These are phyloP conservation scores for Chlorella sp. DNA, from an alignment of 139 green algal species.

Conservation along the genomic window DNA sequence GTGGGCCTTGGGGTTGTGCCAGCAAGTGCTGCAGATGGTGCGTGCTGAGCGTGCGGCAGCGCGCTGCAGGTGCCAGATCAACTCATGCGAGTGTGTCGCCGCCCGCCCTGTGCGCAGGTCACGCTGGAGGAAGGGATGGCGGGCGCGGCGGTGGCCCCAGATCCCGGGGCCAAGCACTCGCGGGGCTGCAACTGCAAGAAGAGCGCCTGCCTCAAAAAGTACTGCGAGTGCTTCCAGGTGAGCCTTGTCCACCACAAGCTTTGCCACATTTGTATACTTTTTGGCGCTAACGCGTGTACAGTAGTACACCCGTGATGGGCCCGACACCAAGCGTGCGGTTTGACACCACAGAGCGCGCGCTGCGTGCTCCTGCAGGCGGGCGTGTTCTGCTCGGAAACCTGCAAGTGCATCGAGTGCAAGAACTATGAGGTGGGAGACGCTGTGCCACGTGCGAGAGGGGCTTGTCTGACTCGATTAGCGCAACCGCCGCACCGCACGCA, in stretches of 20 bases:
- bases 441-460: too few relatives aligned
- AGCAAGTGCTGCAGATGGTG: too few relatives aligned
- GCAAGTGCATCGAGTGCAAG: slow-evolving; percentile 85
- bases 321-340: slow-evolving; percentile 55
- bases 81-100: too few relatives aligned
- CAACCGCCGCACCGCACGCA: too few relatives aligned
- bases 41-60: neutral
- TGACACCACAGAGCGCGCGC: neutral
- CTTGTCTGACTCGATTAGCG: too few relatives aligned
- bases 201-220: slow-evolving; percentile 91
- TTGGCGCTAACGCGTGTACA: too few relatives aligned
- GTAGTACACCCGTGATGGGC: too few relatives aligned
- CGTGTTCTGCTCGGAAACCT: slow-evolving; percentile 78
- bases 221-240: slow-evolving; percentile 99
- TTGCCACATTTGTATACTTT: neutral
- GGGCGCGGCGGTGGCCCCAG: neutral
- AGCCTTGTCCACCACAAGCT: too few relatives aligned
- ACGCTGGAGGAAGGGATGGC: neutral
- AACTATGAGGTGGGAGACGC: slow-evolving; percentile 70
- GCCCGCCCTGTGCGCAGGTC: too few relatives aligned
- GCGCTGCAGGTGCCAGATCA: neutral
- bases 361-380: slow-evolving; percentile 30
- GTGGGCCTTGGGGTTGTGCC: neutral
- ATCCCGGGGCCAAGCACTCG: slow-evolving; percentile 51
- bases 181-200: slow-evolving; percentile 94